Evolutionary conservation across 2,329 filamentous ascomycete genomes (phyloP), one percentile per base, ranked within the genome.

Genomic region (Penicillium brevicompactum): DNA sequence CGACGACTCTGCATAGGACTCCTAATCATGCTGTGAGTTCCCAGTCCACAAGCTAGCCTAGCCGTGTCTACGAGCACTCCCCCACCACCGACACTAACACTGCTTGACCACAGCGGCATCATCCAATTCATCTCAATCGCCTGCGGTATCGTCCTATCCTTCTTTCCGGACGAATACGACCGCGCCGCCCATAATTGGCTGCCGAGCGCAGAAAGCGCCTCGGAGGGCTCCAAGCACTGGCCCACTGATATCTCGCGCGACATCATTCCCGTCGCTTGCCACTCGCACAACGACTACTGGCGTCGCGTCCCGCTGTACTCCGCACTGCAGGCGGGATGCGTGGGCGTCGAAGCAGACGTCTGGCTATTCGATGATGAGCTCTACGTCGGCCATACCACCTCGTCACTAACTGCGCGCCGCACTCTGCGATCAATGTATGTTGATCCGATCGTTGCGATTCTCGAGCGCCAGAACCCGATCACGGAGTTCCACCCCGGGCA

Each of bases 261-360:
- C 55, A 76, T 83, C 31, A 66, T 70, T 1, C 80, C 82, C 0
- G 76, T 81, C 11, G 74, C 72, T 31, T 84, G 81, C 56, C 82
- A 84, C 61, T 84, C 81, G 3, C 82, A 85, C 62, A 85, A 85
- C 62, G 82, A 85, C 66, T 84, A 85, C 67, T 84, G 81, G 81
- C 79, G 81, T 8, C 73, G 72, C 2, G 74, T 82, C 0, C 82
- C 82, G 1, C 73, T 85, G 0, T 83, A 77, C 63, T 81, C 81
- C n/a, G 82, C 82, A 10, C 71, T 85, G 0, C 72, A 77, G 53
- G 80, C 76, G 22, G 82, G 82, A 42, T 84, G 82, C 64, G 77
- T 79, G 11, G 75, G 82, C 31, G 79, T 84, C 16, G 82, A 85
- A 71, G 82, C 82, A 2, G 82, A 85, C 56, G 78, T 85, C 31